Evolutionary conservation across 2,329 filamentous ascomycete genomes (phyloP), one percentile per base, ranked within the genome.

Genomic region (Hypoxylon sp.): DNA sequence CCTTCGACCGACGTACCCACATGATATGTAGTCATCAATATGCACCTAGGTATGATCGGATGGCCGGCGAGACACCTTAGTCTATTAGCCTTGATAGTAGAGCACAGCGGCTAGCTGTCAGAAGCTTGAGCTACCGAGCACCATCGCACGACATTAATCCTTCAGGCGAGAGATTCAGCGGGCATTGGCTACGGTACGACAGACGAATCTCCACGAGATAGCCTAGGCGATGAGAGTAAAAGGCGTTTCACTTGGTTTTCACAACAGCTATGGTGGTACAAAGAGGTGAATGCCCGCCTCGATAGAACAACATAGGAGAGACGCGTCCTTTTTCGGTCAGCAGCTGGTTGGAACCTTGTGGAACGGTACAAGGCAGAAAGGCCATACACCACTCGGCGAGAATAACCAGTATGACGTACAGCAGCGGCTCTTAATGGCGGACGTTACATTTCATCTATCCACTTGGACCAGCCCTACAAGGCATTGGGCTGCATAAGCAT

Each of bases 381-480:
- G 17, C 20, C n/a, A 6, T n/a, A 6, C 17, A 22, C 30, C 33
- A 31, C 53, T 33, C n/a, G 27, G 25, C 44, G 11, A 20, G 14
- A 30, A 54, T 22, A 44, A 30, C 11, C 27, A n/a, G 20, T n/a
- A 33, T 53, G 30, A 51, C 20, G 27, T 53, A 46, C 40, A 51
- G 35, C 31, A 27, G 49, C 48, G 54, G 60, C 56, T 64, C 30
- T 33, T 25, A 55, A 31, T 31, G 51, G 60, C 53, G 53, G 49
- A 40, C 6, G 20, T 11, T 30, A 25, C 17, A 57, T 57, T 51
- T 25, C 30, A 17, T 35, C 6, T 30, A 33, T 31, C 55, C 60
- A 57, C 51, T 33, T 27, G 44, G 40, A 40, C 53, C 53, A 71
- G 69, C 69, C 69, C 66, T 71, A 71, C 50, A 25, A 64, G 60